These are phyloP conservation scores for Cocos nucifera DNA, from an alignment of 176 grass and related monocot species.

Conservation along the genomic window DNA sequence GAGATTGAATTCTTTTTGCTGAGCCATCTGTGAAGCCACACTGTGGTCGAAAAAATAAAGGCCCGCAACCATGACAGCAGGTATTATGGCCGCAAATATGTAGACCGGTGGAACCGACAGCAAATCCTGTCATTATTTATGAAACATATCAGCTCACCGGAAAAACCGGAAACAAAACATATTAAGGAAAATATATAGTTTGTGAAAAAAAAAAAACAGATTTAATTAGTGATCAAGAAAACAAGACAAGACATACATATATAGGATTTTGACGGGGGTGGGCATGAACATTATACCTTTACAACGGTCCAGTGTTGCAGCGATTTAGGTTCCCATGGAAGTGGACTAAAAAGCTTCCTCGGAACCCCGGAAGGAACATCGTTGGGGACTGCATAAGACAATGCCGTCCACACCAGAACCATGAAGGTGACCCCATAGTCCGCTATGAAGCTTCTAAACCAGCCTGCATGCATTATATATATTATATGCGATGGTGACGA, in stretches of 20 bases:
- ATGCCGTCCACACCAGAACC: constrained; percentile 80
- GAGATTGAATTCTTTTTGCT: constrained; percentile 94
- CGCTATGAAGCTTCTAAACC: constrained; percentile 73
- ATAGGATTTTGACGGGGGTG: not conserved
- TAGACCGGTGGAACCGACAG: constrained; percentile 58
- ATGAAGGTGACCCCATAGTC: constrained; percentile 89
- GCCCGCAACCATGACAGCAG: constrained; percentile 86
- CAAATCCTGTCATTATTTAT: constrained; percentile 47
- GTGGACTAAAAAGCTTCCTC: constrained; percentile 64
- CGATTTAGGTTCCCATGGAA: constrained; percentile 77
- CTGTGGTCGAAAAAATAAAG: constrained; percentile 97
- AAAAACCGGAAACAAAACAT: too few relatives aligned
- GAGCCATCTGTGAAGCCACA: constrained; percentile 86
- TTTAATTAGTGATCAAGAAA: too few relatives aligned
- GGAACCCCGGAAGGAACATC: constrained; percentile 62
- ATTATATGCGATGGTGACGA: too few relatives aligned
- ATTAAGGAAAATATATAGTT: too few relatives aligned
- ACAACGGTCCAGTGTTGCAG: constrained; percentile 67
- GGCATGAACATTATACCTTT: constrained; percentile 31
- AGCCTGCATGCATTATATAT: constrained; percentile 41
- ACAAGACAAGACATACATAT: too few relatives aligned
- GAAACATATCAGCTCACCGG: too few relatives aligned
- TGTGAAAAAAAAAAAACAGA: too few relatives aligned
- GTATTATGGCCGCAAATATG: constrained; percentile 80
- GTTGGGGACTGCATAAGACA: constrained; percentile 64